Percentiles rank a stretch among this genome's conserved stretches.
These are phyloP conservation scores for Pichia sp. DNA, from an alignment of 1,139 yeast genomes.

Conservation along the genomic window DNA sequence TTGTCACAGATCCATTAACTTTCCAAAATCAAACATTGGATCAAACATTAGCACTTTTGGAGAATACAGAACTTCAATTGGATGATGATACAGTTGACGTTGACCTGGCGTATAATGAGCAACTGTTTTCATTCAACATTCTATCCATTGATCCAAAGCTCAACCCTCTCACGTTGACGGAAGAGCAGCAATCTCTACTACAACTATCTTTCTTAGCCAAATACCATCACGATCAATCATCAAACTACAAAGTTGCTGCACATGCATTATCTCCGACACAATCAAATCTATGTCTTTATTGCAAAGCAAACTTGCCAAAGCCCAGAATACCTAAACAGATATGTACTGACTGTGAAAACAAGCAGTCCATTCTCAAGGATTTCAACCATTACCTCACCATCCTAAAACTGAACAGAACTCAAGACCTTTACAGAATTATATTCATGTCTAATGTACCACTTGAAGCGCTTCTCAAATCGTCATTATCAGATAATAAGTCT, in stretches of 20 bases:
- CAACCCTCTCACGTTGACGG: slow-evolving; percentile 17
- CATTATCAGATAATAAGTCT: slow-evolving; percentile 18
- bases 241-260: slow-evolving; percentile 7
- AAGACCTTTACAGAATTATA: slow-evolving; percentile 21
- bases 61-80: slow-evolving; percentile 10
- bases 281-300: slow-evolving; percentile 12
- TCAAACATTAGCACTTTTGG: slow-evolving; percentile 13
- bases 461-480: slow-evolving; percentile 18
- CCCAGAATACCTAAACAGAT: slow-evolving; percentile 15
- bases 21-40: slow-evolving; percentile 11
- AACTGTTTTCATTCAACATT: slow-evolving; percentile 17
- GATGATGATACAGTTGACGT: slow-evolving; percentile 13
- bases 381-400: slow-evolving; percentile 21
- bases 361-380: slow-evolving; percentile 19
- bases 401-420: slow-evolving; percentile 18
- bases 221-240: slow-evolving; percentile 18
- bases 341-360: slow-evolving; percentile 20
- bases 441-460: slow-evolving; percentile 17
- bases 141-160: slow-evolving; percentile 18
- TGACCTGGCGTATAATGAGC: slow-evolving; percentile 17
- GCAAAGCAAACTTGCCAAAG: slow-evolving; percentile 9
- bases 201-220: slow-evolving; percentile 18
- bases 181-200: slow-evolving; percentile 18
- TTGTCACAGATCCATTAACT: slow-evolving; percentile 4
- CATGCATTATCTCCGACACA: slow-evolving; percentile 13